Evolutionary conservation across 164 flowering plant species (phyloP).

Genomic region (Stephania cephalantha): DNA sequence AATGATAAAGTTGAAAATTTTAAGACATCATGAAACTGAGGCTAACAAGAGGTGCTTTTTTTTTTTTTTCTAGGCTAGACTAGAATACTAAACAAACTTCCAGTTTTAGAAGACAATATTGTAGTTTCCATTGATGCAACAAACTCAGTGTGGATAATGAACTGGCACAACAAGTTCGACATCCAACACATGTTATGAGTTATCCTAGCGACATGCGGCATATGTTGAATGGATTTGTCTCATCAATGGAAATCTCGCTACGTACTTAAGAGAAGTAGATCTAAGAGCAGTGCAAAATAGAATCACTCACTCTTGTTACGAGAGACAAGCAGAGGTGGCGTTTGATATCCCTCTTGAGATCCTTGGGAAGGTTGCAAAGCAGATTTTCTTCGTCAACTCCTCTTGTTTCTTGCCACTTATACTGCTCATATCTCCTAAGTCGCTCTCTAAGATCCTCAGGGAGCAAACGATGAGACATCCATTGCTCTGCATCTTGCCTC

Average conservation of each 20-base stretch:
- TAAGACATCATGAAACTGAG: neutral
- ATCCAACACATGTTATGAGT: neutral
- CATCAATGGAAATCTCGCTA: neutral
- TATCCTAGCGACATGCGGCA: neutral
- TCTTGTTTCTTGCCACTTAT: conserved; percentile 58
- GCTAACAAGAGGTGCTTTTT: neutral
- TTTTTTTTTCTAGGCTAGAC: too few species aligned
- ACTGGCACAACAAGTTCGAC: neutral
- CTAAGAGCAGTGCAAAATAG: neutral
- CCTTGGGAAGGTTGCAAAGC: conserved; percentile 49
- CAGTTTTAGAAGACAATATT: neutral
- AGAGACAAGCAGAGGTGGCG: conserved; percentile 48
- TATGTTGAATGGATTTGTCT: neutral
- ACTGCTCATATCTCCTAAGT: conserved; percentile 51
- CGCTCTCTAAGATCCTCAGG: conserved; percentile 47
- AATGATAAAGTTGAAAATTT: neutral
- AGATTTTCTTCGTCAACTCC: conserved; percentile 57
- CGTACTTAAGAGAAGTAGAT: neutral
- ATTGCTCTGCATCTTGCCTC: conserved; percentile 54
- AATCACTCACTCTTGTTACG: conserved; percentile 36
- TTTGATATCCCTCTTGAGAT: conserved; percentile 56
- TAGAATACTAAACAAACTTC: neutral
- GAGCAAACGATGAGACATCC: conserved; percentile 64
- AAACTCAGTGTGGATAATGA: too few species aligned
- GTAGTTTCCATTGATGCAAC: neutral